Percentiles rank a stretch among this genome's conserved stretches.
phyloP scores from a whole-genome alignment of 306 rosid species.

The Arachis stenosperma region DNA sequence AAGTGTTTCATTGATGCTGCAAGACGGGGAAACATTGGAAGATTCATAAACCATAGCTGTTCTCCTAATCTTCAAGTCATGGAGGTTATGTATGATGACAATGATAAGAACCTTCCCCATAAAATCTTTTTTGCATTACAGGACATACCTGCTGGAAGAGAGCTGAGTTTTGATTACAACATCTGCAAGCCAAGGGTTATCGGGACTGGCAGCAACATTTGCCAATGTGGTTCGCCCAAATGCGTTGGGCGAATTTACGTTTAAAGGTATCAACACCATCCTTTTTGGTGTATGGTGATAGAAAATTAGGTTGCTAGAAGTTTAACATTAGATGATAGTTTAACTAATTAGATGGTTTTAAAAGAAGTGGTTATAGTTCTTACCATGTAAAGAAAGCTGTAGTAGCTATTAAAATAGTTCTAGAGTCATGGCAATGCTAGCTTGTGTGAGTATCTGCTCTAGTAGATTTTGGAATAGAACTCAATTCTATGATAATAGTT shows the following conservation, averaged over 20 bases:
- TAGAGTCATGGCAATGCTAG: neutral
- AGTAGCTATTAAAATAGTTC: neutral
- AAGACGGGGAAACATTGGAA: slow-evolving; percentile 39
- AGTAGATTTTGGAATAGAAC: neutral
- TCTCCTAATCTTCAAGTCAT: slow-evolving; percentile 38
- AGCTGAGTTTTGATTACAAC: slow-evolving; percentile 42
- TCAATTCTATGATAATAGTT: neutral
- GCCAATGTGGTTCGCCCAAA: slow-evolving; percentile 23
- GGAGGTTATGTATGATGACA: slow-evolving; percentile 34
- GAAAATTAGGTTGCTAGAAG: neutral
- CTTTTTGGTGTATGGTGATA: neutral
- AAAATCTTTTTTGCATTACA: slow-evolving; percentile 42
- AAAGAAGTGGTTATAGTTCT: neutral
- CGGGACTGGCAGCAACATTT: neutral
- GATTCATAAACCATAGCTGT: slow-evolving; percentile 49
- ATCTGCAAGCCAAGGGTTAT: neutral
- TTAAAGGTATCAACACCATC: neutral
- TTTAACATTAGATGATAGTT: neutral
- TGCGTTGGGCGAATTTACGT: slow-evolving; percentile 32
- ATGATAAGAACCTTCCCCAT: slow-evolving; percentile 34
- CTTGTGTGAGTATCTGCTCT: neutral
- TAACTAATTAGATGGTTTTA: neutral
- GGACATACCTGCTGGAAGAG: slow-evolving; percentile 45
- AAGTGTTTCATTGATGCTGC: slow-evolving; percentile 42
- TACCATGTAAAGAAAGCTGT: neutral